Conservation (phyloP, 257 asterid genomes). For the Nicotiana tomentosiformis region DNA sequence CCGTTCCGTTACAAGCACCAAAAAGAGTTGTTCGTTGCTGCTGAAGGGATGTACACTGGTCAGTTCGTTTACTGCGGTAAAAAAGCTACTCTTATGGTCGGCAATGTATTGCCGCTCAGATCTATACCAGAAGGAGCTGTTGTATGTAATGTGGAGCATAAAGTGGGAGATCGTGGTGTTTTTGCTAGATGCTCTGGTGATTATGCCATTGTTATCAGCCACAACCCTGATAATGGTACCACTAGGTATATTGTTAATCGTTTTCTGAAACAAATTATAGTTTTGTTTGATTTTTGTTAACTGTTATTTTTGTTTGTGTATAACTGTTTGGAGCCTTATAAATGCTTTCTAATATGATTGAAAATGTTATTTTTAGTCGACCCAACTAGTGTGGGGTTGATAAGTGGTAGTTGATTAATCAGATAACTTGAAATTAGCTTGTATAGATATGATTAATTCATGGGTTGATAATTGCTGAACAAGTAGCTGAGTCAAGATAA, state of each 20-base stretch:
- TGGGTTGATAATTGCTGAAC: not conserved
- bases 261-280: no score
- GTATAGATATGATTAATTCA: not conserved
- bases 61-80: constrained; percentile 29
- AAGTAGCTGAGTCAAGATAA: not conserved
- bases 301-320: no score
- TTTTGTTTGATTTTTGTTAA: no score
- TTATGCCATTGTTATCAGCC: constrained; percentile 28
- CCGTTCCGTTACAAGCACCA: constrained; percentile 25
- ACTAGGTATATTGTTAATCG: constrained; percentile 8
- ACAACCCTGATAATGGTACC: constrained; percentile 29
- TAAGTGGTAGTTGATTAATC: not conserved
- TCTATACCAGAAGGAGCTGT: constrained; percentile 28
- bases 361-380: not conserved
- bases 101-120: constrained; percentile 26
- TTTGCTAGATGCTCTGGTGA: constrained; percentile 27
- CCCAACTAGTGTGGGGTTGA: not conserved
- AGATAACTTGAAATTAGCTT: not conserved
- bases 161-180: constrained; percentile 24
- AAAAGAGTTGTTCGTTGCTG: constrained; percentile 20
- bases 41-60: constrained; percentile 17
- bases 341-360: not conserved
- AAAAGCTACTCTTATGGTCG: constrained; percentile 26
- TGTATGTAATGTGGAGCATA: constrained; percentile 26
- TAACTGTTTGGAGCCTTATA: no score